A percentile compares a stretch with the other conserved stretches of the same genome.
phyloP scores from a whole-genome alignment of 1,139 yeast genomes.

The Waltiozyma sp. region DNA sequence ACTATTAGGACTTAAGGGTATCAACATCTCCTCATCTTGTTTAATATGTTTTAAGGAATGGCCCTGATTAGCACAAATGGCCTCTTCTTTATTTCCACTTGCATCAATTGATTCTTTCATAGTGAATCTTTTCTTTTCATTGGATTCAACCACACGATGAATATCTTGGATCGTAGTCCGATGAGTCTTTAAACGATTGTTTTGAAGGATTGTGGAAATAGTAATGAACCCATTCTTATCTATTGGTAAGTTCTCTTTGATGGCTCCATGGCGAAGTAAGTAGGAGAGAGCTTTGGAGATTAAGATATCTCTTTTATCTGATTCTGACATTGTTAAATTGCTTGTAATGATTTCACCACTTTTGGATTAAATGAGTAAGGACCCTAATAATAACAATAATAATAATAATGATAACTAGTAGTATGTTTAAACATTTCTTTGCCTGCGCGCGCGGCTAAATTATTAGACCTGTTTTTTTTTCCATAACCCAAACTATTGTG shows the following conservation, averaged over 20 bases:
- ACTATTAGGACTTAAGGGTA: slow-evolving; percentile 19
- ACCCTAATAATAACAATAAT: no score
- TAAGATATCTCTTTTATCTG: slow-evolving; percentile 32
- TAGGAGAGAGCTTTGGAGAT: slow-evolving; percentile 71
- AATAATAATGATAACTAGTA: no score
- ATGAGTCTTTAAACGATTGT: slow-evolving; percentile 47
- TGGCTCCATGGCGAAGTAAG: slow-evolving; percentile 76
- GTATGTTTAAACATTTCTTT: no score
- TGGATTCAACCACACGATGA: slow-evolving; percentile 45
- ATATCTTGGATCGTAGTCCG: slow-evolving; percentile 48
- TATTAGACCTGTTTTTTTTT: no score
- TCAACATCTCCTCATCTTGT: slow-evolving; percentile 28
- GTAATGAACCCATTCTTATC: slow-evolving; percentile 58
- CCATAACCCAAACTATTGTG: no score
- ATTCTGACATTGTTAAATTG: not conserved
- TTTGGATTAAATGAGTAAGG: no score
- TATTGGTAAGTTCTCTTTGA: slow-evolving; percentile 53
- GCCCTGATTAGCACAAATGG: slow-evolving; percentile 86
- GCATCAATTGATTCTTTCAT: slow-evolving; percentile 21
- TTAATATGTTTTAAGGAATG: slow-evolving; percentile 51
- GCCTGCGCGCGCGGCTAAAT: no score
- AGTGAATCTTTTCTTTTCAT: slow-evolving; percentile 62
- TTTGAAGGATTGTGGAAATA: slow-evolving; percentile 40
- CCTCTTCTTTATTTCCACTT: slow-evolving; percentile 14
- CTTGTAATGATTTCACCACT: no score